Evolutionary conservation across 345 rosid species (phyloP).

Genomic region (Eucalyptus albens): DNA sequence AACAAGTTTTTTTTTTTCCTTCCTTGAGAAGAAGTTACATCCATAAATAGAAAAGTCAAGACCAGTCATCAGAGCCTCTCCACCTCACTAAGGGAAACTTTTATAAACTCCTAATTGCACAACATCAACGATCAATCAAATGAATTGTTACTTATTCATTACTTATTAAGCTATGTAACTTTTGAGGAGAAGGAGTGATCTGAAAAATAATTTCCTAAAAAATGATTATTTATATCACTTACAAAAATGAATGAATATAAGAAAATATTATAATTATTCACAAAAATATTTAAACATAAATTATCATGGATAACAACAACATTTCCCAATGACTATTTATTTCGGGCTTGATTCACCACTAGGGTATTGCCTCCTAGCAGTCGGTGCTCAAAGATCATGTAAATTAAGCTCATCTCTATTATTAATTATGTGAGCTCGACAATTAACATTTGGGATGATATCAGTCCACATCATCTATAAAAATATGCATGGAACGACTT

Average conservation of each 20-base stretch:
- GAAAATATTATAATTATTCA: too few species aligned
- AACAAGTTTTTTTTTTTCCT: too few species aligned
- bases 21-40: neutral
- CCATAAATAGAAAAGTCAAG: neutral
- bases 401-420: neutral
- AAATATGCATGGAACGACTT: neutral
- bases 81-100: neutral
- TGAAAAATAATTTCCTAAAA: neutral
- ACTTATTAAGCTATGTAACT: neutral
- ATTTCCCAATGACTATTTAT: neutral
- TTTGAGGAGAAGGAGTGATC: neutral
- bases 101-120: neutral
- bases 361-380: neutral
- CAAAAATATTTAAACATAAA: neutral
- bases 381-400: neutral
- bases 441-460: neutral
- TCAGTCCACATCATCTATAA: neutral
- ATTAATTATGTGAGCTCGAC: neutral
- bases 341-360: neutral
- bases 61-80: neutral
- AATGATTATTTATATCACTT: neutral
- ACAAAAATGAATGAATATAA: too few species aligned
- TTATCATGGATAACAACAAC: too few species aligned
- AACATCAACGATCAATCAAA: neutral
- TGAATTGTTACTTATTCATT: neutral